Percentiles rank a stretch among this genome's conserved stretches.
phyloP scores from a whole-genome alignment of 1,139 yeast species.

The Tardiomyces digboiensis region DNA sequence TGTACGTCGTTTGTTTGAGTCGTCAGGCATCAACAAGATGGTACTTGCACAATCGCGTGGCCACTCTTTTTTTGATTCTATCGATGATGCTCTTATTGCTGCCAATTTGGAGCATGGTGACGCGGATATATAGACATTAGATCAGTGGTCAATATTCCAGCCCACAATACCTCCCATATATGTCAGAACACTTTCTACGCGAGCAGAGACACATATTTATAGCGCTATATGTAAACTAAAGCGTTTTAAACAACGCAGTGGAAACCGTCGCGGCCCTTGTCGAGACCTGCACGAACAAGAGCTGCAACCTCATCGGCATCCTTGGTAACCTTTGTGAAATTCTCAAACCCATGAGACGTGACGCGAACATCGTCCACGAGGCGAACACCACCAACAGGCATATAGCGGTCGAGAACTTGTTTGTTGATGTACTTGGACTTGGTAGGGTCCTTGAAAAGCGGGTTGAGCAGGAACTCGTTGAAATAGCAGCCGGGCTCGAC shows the following conservation, averaged over 20 bases:
- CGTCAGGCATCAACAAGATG: conserved; percentile 27
- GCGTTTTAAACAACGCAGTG: conserved; percentile 46
- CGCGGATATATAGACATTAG: no score
- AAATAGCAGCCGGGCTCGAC: conserved; percentile 96
- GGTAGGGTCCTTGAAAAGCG: conserved; percentile 47
- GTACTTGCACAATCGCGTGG: conserved; percentile 18
- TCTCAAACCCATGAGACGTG: conserved; percentile 67
- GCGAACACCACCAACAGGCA: conserved; percentile 92
- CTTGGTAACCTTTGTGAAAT: conserved; percentile 71
- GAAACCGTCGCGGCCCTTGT: conserved; percentile 53
- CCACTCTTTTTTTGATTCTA: conserved; percentile 23
- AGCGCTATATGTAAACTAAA: no score
- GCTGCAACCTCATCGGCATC: conserved; percentile 74
- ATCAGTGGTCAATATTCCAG: no score
- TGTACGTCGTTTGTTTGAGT: conserved; percentile 29
- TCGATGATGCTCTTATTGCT: conserved; percentile 26
- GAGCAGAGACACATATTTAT: no score
- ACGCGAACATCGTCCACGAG: conserved; percentile 89
- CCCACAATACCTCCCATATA: no score
- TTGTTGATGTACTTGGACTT: conserved; percentile 53
- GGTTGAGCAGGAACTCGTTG: conserved; percentile 68
- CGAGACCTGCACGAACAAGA: conserved; percentile 64
- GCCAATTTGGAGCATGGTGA: not conserved
- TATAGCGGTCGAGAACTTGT: conserved; percentile 62
- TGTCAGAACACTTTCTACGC: no score